Evolutionary conservation across 2,329 filamentous ascomycete species (phyloP).

Genomic region (Calonectria multiphialidica): DNA sequence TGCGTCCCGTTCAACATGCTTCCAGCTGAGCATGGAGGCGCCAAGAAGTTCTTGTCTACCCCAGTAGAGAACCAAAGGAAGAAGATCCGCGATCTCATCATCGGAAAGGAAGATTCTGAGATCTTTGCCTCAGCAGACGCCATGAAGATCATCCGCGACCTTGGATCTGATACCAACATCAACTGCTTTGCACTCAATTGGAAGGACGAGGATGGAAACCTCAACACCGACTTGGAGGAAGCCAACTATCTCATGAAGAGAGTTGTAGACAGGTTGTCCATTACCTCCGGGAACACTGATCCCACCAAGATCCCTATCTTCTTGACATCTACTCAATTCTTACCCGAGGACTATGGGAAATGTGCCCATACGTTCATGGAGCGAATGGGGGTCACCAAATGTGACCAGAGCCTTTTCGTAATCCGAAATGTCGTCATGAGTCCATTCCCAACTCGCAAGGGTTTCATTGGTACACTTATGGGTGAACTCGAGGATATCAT

Average conservation of each 20-base stretch:
- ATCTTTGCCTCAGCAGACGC: slow-evolving; percentile 51
- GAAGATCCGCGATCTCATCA: slow-evolving; percentile 53
- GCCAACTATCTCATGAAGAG: slow-evolving; percentile 61
- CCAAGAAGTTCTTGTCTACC: slow-evolving; percentile 31
- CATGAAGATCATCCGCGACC: slow-evolving; percentile 51
- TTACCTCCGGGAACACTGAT: slow-evolving; percentile 54
- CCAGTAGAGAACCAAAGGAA: slow-evolving; percentile 50
- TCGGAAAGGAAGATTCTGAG: slow-evolving; percentile 50
- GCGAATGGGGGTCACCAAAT: slow-evolving; percentile 50
- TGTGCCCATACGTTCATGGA: slow-evolving; percentile 56
- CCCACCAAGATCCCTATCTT: slow-evolving; percentile 56
- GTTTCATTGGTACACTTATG: slow-evolving; percentile 54
- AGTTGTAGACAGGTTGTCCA: slow-evolving; percentile 56
- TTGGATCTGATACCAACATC: slow-evolving; percentile 62
- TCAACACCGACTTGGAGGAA: slow-evolving; percentile 59
- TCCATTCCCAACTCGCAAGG: slow-evolving; percentile 54
- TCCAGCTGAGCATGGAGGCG: slow-evolving; percentile 45
- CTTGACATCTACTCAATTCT: slow-evolving; percentile 59
- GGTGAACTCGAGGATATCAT: slow-evolving; percentile 47
- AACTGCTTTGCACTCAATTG: slow-evolving; percentile 60
- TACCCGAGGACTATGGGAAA: slow-evolving; percentile 53
- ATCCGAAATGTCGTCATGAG: slow-evolving; percentile 63
- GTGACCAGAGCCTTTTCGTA: slow-evolving; percentile 54
- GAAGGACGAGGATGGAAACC: slow-evolving; percentile 49
- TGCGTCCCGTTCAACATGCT: slow-evolving; percentile 59